Conservation (phyloP, 306 rosid genomes). For the Fragaria nilgerrensis region DNA sequence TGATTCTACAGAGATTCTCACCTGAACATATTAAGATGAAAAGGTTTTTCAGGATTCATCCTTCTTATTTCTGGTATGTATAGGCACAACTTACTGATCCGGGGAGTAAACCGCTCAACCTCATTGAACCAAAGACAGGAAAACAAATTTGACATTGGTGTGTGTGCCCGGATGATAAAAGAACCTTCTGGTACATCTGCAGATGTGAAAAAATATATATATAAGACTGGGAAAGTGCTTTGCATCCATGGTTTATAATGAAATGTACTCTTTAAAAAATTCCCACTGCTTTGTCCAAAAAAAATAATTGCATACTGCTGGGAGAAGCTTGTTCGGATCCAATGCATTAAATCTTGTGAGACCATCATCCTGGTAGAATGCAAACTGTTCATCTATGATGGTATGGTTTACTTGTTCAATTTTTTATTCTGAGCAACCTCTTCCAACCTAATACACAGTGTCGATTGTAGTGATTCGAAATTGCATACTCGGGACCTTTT, state of each 20-base stretch:
- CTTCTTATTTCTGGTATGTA: conserved; percentile 85
- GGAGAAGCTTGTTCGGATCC: conserved; percentile 80
- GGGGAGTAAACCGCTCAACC: conserved; percentile 76
- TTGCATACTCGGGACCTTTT: conserved; percentile 70
- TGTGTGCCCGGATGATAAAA: conserved; percentile 87
- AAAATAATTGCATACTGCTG: conserved; percentile 58
- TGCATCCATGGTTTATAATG: conserved; percentile 13
- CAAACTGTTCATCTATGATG: conserved; percentile 69
- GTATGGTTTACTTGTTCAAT: conserved; percentile 48
- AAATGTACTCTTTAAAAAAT: not conserved
- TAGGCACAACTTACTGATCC: conserved; percentile 93
- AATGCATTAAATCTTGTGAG: conserved; percentile 62
- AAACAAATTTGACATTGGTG: conserved; percentile 92
- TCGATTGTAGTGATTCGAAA: conserved; percentile 79
- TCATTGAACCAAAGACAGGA: conserved; percentile 98
- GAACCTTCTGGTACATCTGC: conserved; percentile 96
- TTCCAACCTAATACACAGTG: conserved; percentile 94
- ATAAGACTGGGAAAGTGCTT: conserved; percentile 4
- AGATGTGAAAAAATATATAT: not conserved
- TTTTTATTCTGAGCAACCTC: conserved; percentile 75
- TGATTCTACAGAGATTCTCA: conserved; percentile 30
- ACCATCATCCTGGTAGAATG: conserved; percentile 65
- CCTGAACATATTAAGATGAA: conserved; percentile 95
- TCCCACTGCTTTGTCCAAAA: conserved; percentile 57
- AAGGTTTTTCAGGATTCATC: conserved; percentile 81